phyloP scores from a whole-genome alignment of 768 basidiomycete species.

The Pulveroboletus sp. region DNA sequence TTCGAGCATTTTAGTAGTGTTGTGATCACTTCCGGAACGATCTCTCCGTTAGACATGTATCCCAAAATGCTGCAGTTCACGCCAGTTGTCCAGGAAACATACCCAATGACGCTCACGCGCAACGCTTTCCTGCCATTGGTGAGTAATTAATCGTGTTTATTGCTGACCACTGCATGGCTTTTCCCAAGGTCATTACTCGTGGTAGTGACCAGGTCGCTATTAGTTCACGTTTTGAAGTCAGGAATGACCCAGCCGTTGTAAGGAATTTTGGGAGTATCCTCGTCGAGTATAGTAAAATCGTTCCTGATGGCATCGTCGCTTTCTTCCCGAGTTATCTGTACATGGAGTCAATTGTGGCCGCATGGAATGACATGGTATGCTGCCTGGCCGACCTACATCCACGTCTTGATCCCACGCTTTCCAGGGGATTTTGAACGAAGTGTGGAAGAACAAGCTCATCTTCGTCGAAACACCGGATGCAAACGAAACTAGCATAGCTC shows the following conservation, averaged over 20 bases:
- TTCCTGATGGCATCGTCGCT: slow-evolving; percentile 97
- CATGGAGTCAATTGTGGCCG: slow-evolving; percentile 99
- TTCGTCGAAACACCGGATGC: slow-evolving; percentile 99
- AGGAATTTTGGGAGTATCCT: slow-evolving; percentile 98
- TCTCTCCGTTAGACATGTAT: slow-evolving; percentile 99
- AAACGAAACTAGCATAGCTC: slow-evolving; percentile 95
- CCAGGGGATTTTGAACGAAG: slow-evolving; percentile 97
- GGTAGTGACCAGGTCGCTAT: slow-evolving; percentile 99
- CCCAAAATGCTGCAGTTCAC: slow-evolving; percentile 99
- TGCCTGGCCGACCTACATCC: not conserved
- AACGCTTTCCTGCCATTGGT: slow-evolving; percentile 96
- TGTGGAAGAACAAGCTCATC: slow-evolving; percentile 98
- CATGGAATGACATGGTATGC: slow-evolving; percentile 99
- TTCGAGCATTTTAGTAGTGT: slow-evolving; percentile 98
- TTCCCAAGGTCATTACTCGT: slow-evolving; percentile 83
- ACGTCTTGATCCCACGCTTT: slow-evolving; percentile 2
- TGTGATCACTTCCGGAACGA: slow-evolving; percentile 97
- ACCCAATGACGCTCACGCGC: slow-evolving; percentile 94
- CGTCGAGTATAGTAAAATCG: slow-evolving; percentile 95
- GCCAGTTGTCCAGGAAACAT: slow-evolving; percentile 94
- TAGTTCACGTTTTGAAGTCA: slow-evolving; percentile 96
- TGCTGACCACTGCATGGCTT: not conserved
- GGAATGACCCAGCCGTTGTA: slow-evolving; percentile 98
- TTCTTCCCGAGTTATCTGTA: slow-evolving; percentile 99
- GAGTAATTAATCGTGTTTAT: slow-evolving; percentile 21